Evolutionary conservation across 345 rosid genomes (phyloP).

Genomic region (Draba incana): DNA sequence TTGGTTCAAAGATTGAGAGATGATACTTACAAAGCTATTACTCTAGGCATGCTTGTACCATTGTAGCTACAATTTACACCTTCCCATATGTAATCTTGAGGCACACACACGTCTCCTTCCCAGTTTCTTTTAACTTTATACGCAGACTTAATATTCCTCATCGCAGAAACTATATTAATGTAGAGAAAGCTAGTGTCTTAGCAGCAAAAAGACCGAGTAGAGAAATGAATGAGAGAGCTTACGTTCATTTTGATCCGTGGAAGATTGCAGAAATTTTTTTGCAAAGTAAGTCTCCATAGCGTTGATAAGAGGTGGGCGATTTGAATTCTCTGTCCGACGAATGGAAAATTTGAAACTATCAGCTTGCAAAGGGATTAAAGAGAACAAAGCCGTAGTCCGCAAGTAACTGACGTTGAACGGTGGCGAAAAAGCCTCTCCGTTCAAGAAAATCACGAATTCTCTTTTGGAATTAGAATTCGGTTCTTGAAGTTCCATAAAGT

Average conservation of each 20-base stretch:
- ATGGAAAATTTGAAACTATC: slow-evolving; percentile 18
- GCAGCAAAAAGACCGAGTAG: too few species aligned
- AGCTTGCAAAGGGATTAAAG: background rate
- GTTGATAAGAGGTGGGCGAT: slow-evolving; percentile 51
- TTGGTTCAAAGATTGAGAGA: background rate
- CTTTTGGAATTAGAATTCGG: slow-evolving; percentile 22
- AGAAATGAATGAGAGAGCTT: slow-evolving; percentile 20
- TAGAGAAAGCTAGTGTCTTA: too few species aligned
- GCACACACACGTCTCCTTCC: slow-evolving; percentile 58
- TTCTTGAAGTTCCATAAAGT: slow-evolving; percentile 42
- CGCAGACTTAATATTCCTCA: slow-evolving; percentile 44
- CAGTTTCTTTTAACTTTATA: slow-evolving; percentile 51
- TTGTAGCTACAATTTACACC: slow-evolving; percentile 52
- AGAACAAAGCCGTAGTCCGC: background rate
- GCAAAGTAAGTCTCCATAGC: slow-evolving; percentile 44
- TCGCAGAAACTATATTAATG: slow-evolving; percentile 43
- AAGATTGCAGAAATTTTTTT: slow-evolving; percentile 31
- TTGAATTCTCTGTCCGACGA: slow-evolving; percentile 30
- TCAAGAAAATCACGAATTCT: slow-evolving; percentile 30
- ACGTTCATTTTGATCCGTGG: slow-evolving; percentile 43
- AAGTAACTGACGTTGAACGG: slow-evolving; percentile 25
- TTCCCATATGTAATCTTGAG: slow-evolving; percentile 47
- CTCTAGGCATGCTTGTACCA: slow-evolving; percentile 41
- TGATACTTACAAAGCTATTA: slow-evolving; percentile 49
- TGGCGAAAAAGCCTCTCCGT: slow-evolving; percentile 5